phyloP scores from a whole-genome alignment of 805 yeast species.

The Zygosaccharomyces lentus region DNA sequence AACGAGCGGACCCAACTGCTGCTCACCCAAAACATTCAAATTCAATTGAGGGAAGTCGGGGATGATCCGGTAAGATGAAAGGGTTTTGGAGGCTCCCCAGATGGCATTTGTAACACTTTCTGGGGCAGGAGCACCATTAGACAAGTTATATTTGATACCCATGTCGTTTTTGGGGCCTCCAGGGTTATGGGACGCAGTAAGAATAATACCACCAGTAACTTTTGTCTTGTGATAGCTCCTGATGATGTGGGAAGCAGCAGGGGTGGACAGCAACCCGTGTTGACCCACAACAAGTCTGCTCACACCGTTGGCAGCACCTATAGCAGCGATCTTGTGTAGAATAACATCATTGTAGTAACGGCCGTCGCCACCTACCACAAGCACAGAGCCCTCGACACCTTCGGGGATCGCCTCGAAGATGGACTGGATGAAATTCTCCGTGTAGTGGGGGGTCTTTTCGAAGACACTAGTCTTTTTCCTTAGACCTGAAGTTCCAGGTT shows the following conservation, averaged over 20 bases:
- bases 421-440: constrained; percentile 92
- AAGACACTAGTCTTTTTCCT: constrained; percentile 87
- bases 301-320: constrained; percentile 91
- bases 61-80: constrained; percentile 57
- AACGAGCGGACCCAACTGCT: constrained; percentile 52
- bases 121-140: constrained; percentile 98
- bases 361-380: constrained; percentile 97
- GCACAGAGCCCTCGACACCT: constrained; percentile 65
- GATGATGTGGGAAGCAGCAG: constrained; percentile 93
- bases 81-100: constrained; percentile 58
- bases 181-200: constrained; percentile 96
- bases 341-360: constrained; percentile 83
- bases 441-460: constrained; percentile 65
- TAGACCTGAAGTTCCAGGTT: constrained; percentile 97
- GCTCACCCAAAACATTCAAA: constrained; percentile 51
- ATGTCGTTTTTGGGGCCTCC: constrained; percentile 92
- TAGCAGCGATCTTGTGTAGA: constrained; percentile 73
- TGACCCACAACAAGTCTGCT: constrained; percentile 81
- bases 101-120: constrained; percentile 88
- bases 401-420: constrained; percentile 85
- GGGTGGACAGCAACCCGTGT: constrained; percentile 85
- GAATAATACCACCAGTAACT: constrained; percentile 89
- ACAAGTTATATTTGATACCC: constrained; percentile 92
- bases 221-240: constrained; percentile 49
- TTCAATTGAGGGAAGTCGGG: constrained; percentile 62